These are phyloP conservation scores for Picea engelmannii DNA, from an alignment of 83 land plant genomes.

Conservation along the genomic window DNA sequence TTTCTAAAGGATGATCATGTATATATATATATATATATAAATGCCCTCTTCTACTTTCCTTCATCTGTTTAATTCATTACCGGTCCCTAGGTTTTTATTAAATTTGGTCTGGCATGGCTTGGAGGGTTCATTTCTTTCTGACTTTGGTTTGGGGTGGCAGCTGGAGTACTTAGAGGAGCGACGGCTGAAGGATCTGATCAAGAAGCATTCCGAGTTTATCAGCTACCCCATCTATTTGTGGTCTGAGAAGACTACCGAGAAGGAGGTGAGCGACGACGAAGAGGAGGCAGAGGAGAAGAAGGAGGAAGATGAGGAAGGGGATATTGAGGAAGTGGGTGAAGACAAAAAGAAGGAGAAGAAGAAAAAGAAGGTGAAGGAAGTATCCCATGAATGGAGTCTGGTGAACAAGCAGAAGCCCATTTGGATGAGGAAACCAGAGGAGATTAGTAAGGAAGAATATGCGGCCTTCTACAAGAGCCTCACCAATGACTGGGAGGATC, in stretches of 20 bases:
- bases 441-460: conserved; percentile 79
- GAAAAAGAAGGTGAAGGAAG: conserved; percentile 86
- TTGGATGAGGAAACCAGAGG: conserved; percentile 84
- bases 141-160: background rate
- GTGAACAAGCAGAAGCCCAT: conserved; percentile 90
- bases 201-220: conserved; percentile 77
- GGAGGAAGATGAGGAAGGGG: conserved; percentile 35
- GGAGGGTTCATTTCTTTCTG: too few species aligned
- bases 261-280: conserved; percentile 69
- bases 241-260: conserved; percentile 46
- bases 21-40: too few species aligned
- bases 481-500: conserved; percentile 88
- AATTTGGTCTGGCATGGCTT: too few species aligned
- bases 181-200: conserved; percentile 73
- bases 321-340: conserved; percentile 61
- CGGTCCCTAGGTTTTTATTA: background rate
- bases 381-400: conserved; percentile 68
- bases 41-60: too few species aligned
- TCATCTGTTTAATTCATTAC: background rate
- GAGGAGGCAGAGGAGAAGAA: conserved; percentile 9
- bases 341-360: conserved; percentile 56
- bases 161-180: conserved; percentile 47
- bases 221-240: conserved; percentile 17
- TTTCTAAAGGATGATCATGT: conserved; percentile 70
- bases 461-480: conserved; percentile 79